Percentiles rank a stretch among this genome's conserved stretches.
Evolutionary conservation across 345 rosid species (phyloP).

Genomic region (Cochlearia excelsa): DNA sequence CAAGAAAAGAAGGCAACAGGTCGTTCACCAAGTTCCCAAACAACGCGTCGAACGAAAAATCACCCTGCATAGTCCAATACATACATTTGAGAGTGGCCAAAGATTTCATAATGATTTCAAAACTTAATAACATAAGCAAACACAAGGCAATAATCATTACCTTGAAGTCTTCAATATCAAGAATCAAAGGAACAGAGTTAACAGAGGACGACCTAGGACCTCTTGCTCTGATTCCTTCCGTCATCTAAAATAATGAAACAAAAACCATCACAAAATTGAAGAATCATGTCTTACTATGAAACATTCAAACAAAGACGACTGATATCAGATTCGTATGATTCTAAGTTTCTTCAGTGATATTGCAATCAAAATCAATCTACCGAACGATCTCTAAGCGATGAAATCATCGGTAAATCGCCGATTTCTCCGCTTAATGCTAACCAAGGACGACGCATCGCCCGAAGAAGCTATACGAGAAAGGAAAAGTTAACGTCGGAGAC

Average conservation of each 20-base stretch:
- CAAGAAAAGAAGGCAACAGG: constrained; percentile 76
- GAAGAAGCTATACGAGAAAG: not conserved
- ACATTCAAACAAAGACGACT: not conserved
- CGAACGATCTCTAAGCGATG: not conserved
- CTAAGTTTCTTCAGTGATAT: not conserved
- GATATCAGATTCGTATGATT: not conserved
- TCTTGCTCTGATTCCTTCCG: constrained; percentile 48
- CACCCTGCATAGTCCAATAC: constrained; percentile 52
- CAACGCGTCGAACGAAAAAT: constrained; percentile 91
- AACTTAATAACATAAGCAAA: not conserved
- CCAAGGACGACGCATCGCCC: not conserved
- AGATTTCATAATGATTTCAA: not conserved
- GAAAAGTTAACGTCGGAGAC: not conserved
- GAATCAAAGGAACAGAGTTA: constrained; percentile 66
- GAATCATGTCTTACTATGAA: constrained; percentile 19
- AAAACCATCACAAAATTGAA: constrained; percentile 1
- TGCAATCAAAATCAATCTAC: not conserved
- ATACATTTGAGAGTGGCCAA: constrained; percentile 4
- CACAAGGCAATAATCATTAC: constrained; percentile 38
- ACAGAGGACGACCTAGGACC: constrained; percentile 58
- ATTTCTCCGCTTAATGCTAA: constrained; percentile 16
- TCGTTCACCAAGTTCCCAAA: constrained; percentile 89
- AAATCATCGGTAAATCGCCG: constrained; percentile 13
- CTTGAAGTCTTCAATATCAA: constrained; percentile 91
- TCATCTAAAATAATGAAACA: constrained; percentile 47